Evolutionary conservation across 495 filamentous ascomycete genomes (phyloP).

Genomic region (Thermochaetoides thermophila): DNA sequence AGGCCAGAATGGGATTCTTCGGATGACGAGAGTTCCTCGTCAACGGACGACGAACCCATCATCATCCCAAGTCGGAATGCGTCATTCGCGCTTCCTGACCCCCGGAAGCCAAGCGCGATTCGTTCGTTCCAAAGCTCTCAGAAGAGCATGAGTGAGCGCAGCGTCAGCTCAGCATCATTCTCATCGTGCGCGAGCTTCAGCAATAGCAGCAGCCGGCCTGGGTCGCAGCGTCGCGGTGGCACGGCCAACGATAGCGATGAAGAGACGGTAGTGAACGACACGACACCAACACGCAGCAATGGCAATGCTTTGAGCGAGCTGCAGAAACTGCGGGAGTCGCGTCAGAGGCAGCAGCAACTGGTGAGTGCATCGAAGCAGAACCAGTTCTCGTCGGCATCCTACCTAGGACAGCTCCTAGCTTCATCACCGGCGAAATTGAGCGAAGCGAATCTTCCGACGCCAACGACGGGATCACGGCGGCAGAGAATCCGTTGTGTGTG

Average conservation of each 20-base stretch:
- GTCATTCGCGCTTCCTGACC: constrained; percentile 47
- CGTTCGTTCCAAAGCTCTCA: constrained; percentile 42
- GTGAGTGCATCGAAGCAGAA: constrained; percentile 20
- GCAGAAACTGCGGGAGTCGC: constrained; percentile 54
- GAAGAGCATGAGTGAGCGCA: constrained; percentile 29
- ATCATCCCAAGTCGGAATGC: constrained; percentile 46
- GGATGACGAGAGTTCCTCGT: constrained; percentile 34
- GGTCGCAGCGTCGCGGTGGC: too few species aligned
- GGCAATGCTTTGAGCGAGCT: constrained; percentile 45
- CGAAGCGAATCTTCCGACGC: constrained; percentile 51
- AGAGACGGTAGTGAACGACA: constrained; percentile 39
- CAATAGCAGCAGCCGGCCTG: too few species aligned
- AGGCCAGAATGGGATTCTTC: constrained; percentile 25
- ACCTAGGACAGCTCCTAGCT: constrained; percentile 10
- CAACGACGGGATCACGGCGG: constrained; percentile 43
- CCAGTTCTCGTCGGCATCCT: constrained; percentile 8
- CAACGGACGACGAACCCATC: constrained; percentile 51
- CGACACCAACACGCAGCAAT: constrained; percentile 13
- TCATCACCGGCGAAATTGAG: constrained; percentile 53
- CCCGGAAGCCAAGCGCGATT: constrained; percentile 28
- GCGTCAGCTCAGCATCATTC: constrained; percentile 21
- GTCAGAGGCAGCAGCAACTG: constrained; percentile 39
- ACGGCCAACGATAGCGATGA: constrained; percentile 45
- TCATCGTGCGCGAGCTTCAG: constrained; percentile 16
- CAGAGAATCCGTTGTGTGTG: constrained; percentile 61